Percentiles rank a stretch among this genome's conserved stretches.
These are phyloP conservation scores for Teunomyces lycoperdinae DNA, from an alignment of 805 yeast genomes.

Conservation along the genomic window DNA sequence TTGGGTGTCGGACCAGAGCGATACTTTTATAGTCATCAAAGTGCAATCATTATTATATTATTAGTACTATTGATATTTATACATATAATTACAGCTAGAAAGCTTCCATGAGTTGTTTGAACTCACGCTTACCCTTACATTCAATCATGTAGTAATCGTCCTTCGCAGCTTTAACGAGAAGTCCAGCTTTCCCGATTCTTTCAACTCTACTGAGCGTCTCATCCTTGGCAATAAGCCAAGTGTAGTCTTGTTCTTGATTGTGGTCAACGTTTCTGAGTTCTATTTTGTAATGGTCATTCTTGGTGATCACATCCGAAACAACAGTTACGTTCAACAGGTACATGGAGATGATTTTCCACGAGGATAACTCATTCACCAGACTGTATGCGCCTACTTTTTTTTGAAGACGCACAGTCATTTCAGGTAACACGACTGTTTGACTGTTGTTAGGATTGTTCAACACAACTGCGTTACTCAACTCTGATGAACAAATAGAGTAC, in stretches of 20 bases:
- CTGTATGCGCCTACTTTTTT: constrained; percentile 29
- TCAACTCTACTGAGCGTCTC: constrained; percentile 28
- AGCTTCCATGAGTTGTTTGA: constrained; percentile 24
- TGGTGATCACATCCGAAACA: constrained; percentile 25
- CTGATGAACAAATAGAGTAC: constrained; percentile 19
- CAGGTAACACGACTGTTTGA: constrained; percentile 22
- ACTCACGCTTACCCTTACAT: constrained; percentile 43
- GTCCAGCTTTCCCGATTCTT: constrained; percentile 43
- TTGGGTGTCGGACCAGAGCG: no score
- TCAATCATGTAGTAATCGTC: constrained; percentile 40
- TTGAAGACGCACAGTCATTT: constrained; percentile 38
- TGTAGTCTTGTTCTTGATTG: constrained; percentile 13
- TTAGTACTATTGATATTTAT: not conserved
- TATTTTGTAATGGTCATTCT: constrained; percentile 27
- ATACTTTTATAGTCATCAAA: no score
- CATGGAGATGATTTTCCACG: constrained; percentile 44
- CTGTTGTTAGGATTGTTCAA: constrained; percentile 24
- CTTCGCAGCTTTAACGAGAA: constrained; percentile 31
- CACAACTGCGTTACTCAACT: constrained; percentile 17
- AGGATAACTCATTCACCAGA: constrained; percentile 32
- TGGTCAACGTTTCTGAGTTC: constrained; percentile 18
- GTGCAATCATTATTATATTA: not conserved
- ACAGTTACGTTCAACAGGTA: constrained; percentile 28
- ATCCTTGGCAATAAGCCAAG: constrained; percentile 34
- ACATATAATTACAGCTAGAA: constrained; percentile 11